A percentile compares a stretch with the other conserved stretches of the same genome.
phyloP scores from a whole-genome alignment of 139 green algal genomes.

The Closterium sp. region DNA sequence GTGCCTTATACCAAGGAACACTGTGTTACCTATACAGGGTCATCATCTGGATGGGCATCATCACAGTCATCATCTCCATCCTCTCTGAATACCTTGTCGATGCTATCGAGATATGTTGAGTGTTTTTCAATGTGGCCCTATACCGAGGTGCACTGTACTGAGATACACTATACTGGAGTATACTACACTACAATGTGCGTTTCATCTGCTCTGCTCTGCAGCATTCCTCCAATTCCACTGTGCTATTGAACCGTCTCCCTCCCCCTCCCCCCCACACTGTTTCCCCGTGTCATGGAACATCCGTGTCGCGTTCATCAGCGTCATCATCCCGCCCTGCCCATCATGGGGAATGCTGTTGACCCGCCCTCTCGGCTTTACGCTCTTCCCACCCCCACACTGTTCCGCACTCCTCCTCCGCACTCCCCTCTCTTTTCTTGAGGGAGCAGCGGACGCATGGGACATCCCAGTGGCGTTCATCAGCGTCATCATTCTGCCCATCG shows the following conservation, averaged over 20 bases:
- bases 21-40: slow-evolving; percentile 40
- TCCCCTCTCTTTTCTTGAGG: slow-evolving; percentile 6
- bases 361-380: slow-evolving; percentile 55
- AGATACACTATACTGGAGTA: slow-evolving; percentile 65
- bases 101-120: slow-evolving; percentile 59
- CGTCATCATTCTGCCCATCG: slow-evolving; percentile 55
- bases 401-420: no score
- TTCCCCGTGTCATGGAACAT: slow-evolving; percentile 53
- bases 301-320: slow-evolving; percentile 49
- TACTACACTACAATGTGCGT: no score
- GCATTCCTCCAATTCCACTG: no score
- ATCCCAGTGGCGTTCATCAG: slow-evolving; percentile 53
- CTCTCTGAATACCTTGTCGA: slow-evolving; percentile 71
- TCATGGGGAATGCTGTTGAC: slow-evolving; percentile 43
- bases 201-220: no score
- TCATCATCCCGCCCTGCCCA: slow-evolving; percentile 56
- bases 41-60: slow-evolving; percentile 66
- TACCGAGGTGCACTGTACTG: slow-evolving; percentile 65
- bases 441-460: slow-evolving; percentile 51
- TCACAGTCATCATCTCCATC: slow-evolving; percentile 74
- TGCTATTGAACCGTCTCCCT: no score
- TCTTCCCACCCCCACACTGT: slow-evolving; percentile 14
- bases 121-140: background rate
- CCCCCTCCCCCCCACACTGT: background rate
- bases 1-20: background rate